A percentile compares a stretch with the other conserved stretches of the same genome.
phyloP scores from a whole-genome alignment of 495 filamentous ascomycete species.

The Penicillium cinerascens region DNA sequence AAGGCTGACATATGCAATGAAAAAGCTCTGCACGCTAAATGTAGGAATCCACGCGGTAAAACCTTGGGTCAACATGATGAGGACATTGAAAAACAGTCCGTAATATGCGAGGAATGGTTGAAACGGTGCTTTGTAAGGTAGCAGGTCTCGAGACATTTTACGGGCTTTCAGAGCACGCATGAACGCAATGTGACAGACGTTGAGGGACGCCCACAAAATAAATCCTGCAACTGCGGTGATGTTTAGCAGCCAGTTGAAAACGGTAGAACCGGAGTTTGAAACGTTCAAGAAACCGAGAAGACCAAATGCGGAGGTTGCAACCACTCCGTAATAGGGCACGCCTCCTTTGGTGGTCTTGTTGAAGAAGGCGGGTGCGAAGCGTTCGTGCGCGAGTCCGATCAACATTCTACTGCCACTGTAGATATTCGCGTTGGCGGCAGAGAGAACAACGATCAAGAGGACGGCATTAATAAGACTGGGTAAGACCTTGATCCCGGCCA shows the following conservation, averaged over 20 bases:
- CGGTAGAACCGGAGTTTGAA: conserved; percentile 15
- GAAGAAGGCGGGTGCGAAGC: conserved; percentile 51
- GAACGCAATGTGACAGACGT: conserved; percentile 52
- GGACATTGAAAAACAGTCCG: conserved; percentile 54
- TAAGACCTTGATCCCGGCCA: conserved; percentile 57
- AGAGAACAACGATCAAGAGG: conserved; percentile 59
- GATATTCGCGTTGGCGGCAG: conserved; percentile 66
- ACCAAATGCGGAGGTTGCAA: conserved; percentile 39
- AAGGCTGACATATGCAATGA: conserved; percentile 50
- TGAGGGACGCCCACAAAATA: conserved; percentile 55
- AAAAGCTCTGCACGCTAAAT: conserved; percentile 50
- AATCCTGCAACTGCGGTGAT: conserved; percentile 56
- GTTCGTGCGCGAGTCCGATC: conserved; percentile 50
- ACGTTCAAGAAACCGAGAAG: conserved; percentile 46
- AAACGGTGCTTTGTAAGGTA: conserved; percentile 48
- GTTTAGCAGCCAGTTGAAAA: conserved; percentile 52
- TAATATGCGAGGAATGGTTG: conserved; percentile 50
- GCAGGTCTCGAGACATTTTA: conserved; percentile 39
- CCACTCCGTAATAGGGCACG: conserved; percentile 38
- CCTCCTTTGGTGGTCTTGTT: conserved; percentile 33
- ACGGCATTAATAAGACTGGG: conserved; percentile 70
- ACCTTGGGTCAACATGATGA: conserved; percentile 59
- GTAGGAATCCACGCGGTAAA: conserved; percentile 56
- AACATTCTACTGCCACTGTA: conserved; percentile 62
- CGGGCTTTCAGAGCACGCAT: conserved; percentile 49